Evolutionary conservation across 2,329 filamentous ascomycete species (phyloP).

Genomic region (Colletotrichum lindemuthianum): DNA sequence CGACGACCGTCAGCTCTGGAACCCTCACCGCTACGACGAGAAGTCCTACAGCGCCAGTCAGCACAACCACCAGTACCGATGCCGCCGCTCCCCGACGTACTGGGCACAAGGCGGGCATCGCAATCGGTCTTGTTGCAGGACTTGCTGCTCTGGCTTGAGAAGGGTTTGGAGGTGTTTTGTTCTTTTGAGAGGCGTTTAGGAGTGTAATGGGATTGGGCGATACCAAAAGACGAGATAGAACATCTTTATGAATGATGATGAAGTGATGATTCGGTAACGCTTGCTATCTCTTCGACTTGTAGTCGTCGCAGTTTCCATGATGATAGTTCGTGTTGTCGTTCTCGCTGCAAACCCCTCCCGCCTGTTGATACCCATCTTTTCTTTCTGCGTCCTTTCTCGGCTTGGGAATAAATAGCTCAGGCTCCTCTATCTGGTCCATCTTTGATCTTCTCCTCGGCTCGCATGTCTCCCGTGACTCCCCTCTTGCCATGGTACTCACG

Average conservation of each 20-base stretch:
- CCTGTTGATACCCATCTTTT: too few relatives aligned
- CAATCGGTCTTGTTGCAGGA: slow-evolving; percentile 10
- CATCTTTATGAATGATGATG: not conserved
- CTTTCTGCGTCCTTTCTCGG: too few relatives aligned
- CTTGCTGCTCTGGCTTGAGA: slow-evolving; percentile 20
- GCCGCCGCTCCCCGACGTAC: slow-evolving; percentile 19
- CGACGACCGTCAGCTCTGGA: slow-evolving; percentile 41
- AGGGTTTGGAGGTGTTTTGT: not conserved
- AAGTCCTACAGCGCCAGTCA: slow-evolving; percentile 40
- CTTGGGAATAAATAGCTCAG: too few relatives aligned
- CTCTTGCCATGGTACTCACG: too few relatives aligned
- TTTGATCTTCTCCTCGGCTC: too few relatives aligned
- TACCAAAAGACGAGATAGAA: slow-evolving; percentile 7
- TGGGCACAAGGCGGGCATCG: slow-evolving; percentile 17
- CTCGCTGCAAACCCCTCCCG: too few relatives aligned
- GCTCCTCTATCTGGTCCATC: too few relatives aligned
- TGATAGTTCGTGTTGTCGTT: too few relatives aligned
- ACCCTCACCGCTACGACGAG: slow-evolving; percentile 38
- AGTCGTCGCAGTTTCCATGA: too few relatives aligned
- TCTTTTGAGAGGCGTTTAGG: too few relatives aligned
- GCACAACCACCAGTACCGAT: slow-evolving; percentile 38
- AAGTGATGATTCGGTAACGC: not conserved
- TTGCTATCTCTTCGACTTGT: not conserved
- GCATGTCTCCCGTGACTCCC: too few relatives aligned
- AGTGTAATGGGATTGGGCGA: not conserved